Percentiles rank a stretch among this genome's conserved stretches.
Evolutionary conservation across 768 basidiomycete species (phyloP).

Genomic region (Favolaschia claudopus): DNA sequence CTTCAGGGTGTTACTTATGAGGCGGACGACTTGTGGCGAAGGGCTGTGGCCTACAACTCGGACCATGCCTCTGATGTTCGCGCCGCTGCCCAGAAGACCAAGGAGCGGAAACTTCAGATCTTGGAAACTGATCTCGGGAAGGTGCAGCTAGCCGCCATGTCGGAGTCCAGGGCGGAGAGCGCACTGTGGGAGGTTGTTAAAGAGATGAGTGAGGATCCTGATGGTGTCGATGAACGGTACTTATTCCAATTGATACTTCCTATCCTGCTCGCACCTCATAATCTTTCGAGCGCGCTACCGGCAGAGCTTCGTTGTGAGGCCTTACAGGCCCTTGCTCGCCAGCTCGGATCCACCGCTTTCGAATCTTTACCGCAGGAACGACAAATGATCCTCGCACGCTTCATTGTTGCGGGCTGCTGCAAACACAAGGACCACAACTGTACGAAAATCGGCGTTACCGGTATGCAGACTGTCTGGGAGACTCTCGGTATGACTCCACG

Average conservation of each 20-base stretch:
- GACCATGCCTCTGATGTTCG: too few species aligned
- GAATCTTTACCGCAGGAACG: not conserved
- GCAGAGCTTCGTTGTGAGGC: not conserved
- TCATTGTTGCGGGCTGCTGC: not conserved
- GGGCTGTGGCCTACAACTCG: not conserved
- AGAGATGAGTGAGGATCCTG: not conserved
- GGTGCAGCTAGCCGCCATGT: not conserved
- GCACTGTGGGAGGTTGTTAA: not conserved
- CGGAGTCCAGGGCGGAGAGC: not conserved
- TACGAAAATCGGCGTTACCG: conserved; percentile 12
- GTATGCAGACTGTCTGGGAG: conserved; percentile 16
- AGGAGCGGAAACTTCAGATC: not conserved
- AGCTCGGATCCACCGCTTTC: conserved; percentile 10
- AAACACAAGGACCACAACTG: conserved; percentile 25
- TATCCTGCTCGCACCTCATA: not conserved
- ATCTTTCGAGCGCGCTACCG: not conserved
- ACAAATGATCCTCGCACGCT: not conserved
- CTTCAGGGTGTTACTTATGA: not conserved
- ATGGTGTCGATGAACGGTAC: not conserved
- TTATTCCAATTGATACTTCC: not conserved
- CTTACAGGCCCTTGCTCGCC: not conserved
- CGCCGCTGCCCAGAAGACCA: too few species aligned
- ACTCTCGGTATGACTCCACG: conserved; percentile 1
- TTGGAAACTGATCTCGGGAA: not conserved
- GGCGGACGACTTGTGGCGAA: not conserved